A percentile compares a stretch with the other conserved stretches of the same genome.
phyloP scores from a whole-genome alignment of 768 basidiomycete species.

The Russula lepida region DNA sequence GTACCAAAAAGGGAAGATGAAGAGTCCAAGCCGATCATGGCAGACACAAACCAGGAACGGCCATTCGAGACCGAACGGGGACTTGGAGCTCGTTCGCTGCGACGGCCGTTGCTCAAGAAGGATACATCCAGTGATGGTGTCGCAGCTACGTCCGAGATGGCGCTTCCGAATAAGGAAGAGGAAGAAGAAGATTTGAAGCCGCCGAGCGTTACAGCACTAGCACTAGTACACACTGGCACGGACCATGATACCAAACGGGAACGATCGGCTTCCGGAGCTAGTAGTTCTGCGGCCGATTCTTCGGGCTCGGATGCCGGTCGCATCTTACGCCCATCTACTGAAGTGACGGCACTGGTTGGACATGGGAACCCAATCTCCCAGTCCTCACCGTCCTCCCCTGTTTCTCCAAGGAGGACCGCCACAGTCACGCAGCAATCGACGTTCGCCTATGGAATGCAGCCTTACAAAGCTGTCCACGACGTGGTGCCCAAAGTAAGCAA shows the following conservation, averaged over 20 bases:
- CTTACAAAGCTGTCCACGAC: constrained; percentile 41
- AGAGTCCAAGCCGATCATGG: neutral
- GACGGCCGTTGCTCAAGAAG: no score
- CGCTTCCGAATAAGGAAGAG: neutral
- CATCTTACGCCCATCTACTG: neutral
- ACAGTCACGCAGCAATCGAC: constrained; percentile 7
- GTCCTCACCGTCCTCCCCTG: neutral
- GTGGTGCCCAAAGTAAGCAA: constrained; percentile 4
- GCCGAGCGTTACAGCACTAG: neutral
- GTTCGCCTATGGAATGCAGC: constrained; percentile 37
- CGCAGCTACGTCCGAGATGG: neutral
- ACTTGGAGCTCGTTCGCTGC: no score
- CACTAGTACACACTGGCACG: no score
- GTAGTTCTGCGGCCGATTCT: neutral
- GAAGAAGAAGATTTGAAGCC: neutral
- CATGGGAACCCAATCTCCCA: neutral
- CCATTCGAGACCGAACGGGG: neutral
- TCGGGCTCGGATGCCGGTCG: neutral
- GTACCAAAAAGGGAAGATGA: neutral
- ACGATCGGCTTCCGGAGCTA: neutral
- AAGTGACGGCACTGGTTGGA: neutral
- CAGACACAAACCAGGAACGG: neutral
- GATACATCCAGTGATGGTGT: neutral
- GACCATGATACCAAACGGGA: neutral
- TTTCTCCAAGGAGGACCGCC: neutral